phyloP scores from a whole-genome alignment of 305 asterid genomes.

The Stenogyne calaminthoides region DNA sequence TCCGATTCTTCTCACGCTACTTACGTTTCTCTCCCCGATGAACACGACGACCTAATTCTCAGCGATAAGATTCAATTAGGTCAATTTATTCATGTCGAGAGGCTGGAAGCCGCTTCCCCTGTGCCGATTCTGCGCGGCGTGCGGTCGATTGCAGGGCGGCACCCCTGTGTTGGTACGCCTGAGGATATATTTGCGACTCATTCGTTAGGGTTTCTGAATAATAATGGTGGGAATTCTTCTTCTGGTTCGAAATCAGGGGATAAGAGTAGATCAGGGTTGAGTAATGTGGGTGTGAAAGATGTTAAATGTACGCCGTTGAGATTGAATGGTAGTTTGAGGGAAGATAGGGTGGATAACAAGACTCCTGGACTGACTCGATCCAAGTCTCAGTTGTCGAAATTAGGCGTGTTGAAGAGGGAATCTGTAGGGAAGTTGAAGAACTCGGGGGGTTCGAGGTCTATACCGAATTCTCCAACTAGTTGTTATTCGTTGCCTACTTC shows the following conservation, averaged over 20 bases:
- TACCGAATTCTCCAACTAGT: constrained; percentile 92
- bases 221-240: constrained; percentile 53
- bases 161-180: constrained; percentile 96
- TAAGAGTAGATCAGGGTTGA: constrained; percentile 43
- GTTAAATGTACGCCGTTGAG: constrained; percentile 45
- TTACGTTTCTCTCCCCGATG: constrained; percentile 91
- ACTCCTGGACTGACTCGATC: constrained; percentile 64
- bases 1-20: constrained; percentile 99
- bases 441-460: constrained; percentile 67
- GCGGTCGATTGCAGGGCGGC: constrained; percentile 86
- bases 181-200: constrained; percentile 92
- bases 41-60: constrained; percentile 87
- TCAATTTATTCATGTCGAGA: constrained; percentile 86
- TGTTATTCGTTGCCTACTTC: constrained; percentile 92
- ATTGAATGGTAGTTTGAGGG: constrained; percentile 45
- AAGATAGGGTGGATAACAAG: constrained; percentile 57
- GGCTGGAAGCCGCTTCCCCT: constrained; percentile 94
- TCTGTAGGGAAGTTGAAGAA: constrained; percentile 54
- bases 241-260: constrained; percentile 42
- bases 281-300: constrained; percentile 45
- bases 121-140: constrained; percentile 90
- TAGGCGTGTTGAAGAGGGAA: constrained; percentile 61
- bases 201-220: constrained; percentile 78
- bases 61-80: constrained; percentile 98
- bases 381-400: constrained; percentile 78